Percentiles rank a stretch among this genome's conserved stretches.
Conservation (phyloP, 805 yeast genomes). For the Torulaspora franciscae region DNA sequence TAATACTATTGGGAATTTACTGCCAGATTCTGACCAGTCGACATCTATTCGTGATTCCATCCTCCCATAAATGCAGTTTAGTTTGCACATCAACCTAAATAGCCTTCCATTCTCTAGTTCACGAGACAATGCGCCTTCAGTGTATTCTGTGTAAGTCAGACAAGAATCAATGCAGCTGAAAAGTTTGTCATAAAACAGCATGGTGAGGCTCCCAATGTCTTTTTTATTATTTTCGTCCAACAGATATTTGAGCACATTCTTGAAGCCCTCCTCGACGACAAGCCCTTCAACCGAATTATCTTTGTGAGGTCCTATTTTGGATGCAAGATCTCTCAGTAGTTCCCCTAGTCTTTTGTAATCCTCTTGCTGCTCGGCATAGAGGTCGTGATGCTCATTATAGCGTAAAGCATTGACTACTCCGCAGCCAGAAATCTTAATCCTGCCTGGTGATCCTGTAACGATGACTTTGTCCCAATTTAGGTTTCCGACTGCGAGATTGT, state of each 20-base stretch:
- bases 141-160: constrained; percentile 50
- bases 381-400: constrained; percentile 29
- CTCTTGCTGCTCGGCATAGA: constrained; percentile 40
- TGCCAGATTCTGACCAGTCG: constrained; percentile 72
- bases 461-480: constrained; percentile 65
- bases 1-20: constrained; percentile 62
- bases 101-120: constrained; percentile 88
- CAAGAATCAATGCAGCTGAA: constrained; percentile 46
- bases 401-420: constrained; percentile 67
- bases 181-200: constrained; percentile 42
- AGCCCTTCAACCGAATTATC: constrained; percentile 23
- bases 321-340: constrained; percentile 52
- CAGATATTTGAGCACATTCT: constrained; percentile 41
- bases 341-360: constrained; percentile 61
- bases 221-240: constrained; percentile 27
- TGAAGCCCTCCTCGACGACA: constrained; percentile 44
- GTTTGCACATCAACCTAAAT: constrained; percentile 74
- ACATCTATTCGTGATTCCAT: constrained; percentile 57
- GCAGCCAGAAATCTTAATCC: constrained; percentile 66
- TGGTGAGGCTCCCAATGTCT: constrained; percentile 35
- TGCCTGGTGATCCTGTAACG: constrained; percentile 58
- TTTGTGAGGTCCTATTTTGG: constrained; percentile 20
- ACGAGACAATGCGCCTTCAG: constrained; percentile 55
- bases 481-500: constrained; percentile 48
- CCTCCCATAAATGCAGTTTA: constrained; percentile 71